phyloP scores from a whole-genome alignment of 495 filamentous ascomycete genomes.

The Margaritispora aquatica region DNA sequence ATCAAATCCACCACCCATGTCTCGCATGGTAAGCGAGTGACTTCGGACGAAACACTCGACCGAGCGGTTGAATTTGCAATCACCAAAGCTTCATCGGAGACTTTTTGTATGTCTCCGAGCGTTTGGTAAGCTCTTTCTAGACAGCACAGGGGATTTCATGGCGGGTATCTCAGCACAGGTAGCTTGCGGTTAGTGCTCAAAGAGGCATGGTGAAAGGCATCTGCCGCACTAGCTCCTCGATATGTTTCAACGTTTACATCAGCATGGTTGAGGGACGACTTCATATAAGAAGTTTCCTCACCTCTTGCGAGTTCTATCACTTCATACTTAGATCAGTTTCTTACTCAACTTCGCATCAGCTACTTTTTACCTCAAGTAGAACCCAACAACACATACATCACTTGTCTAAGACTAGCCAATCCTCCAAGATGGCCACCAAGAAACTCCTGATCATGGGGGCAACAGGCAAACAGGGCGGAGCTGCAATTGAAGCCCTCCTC shows the following conservation, averaged over 20 bases:
- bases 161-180: background rate
- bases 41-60: background rate
- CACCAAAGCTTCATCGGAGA: background rate
- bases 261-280: background rate
- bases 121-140: background rate
- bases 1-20: background rate
- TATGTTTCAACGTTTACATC: background rate
- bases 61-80: background rate
- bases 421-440: constrained; percentile 5
- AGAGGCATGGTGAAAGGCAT: background rate
- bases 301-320: background rate
- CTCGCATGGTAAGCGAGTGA: background rate
- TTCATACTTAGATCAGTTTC: background rate
- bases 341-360: background rate
- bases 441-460: constrained; percentile 59
- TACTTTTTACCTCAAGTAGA: background rate
- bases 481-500: constrained; percentile 52
- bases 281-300: background rate
- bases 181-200: background rate
- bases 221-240: background rate
- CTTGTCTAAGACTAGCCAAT: background rate
- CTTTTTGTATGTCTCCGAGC: background rate
- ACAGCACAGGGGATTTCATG: too few species aligned
- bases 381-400: background rate
- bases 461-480: constrained; percentile 67